Base-by-base conservation (phyloP, 2,329 filamentous ascomycete genomes). In the Fusarium azukiicola region DNA sequence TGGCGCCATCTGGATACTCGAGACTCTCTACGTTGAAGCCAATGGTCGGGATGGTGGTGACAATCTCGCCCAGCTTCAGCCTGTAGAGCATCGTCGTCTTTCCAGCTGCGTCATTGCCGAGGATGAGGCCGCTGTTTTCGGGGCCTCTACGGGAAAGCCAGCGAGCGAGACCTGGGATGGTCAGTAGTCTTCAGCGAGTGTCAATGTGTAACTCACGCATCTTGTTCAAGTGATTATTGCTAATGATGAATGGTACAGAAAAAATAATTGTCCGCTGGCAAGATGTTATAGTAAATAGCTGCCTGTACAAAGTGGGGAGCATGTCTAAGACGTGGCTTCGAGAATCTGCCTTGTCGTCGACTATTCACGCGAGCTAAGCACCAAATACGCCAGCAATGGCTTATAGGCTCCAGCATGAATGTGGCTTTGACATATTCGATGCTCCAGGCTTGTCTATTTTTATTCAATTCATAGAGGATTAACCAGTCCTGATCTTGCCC, bases 11-110 rank as follows among this genome's bases (percentile, higher is more conserved):
- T 0, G 75, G 46, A 54, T 79, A 74, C 3, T 81, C 76, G 1
- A 97, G 94, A 5, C 94, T 96, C 89, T 99, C 97, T 78, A 99
- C 96, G 85, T 99, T 99, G 91, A 99, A 98, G 75, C 95, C 97
- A 86, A 98, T 98, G 81, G 97, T 99, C 77, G 97, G 97, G 85
- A 99, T 98, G 78, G 97, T 98, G 84, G 96, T 98, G 85, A 98
- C 96, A 86, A 96, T 96, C 92, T 98, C 95, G 88, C 96, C 96
- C 84, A 98, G 94, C 93, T 98, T 98, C 89, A 98, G 87, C 85
- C 94, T 93, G 88, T 97, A 97, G 52, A 97, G 89, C 68, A 97
- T 88, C 19, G 95, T 96, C 16, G 95, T 97, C 88, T 97, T 97
- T 84, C 95, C 95, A 32, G 95, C 63, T 1, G 78, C 56, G 67